Evolutionary conservation across 805 yeast genomes (phyloP).

Genomic region (Metschnikowia corniflorae): DNA sequence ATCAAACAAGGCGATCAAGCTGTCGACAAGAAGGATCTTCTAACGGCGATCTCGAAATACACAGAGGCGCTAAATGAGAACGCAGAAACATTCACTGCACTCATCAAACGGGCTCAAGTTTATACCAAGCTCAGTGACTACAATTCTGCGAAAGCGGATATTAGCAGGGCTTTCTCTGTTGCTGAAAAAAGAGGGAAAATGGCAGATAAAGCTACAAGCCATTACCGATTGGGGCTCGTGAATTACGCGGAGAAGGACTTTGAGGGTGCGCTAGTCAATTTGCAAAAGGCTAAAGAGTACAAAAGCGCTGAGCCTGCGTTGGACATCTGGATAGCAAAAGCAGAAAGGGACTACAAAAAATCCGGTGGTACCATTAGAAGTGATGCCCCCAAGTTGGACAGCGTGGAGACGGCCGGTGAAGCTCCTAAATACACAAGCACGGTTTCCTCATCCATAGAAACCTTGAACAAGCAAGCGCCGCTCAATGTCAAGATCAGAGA

Average conservation of each 20-base stretch:
- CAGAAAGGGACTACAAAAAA: constrained; percentile 28
- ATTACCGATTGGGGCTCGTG: constrained; percentile 47
- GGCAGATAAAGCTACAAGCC: constrained; percentile 43
- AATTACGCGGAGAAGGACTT: constrained; percentile 43
- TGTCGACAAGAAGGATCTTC: constrained; percentile 33
- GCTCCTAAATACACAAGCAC: background rate
- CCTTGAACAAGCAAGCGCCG: constrained; percentile 40
- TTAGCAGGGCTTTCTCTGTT: constrained; percentile 41
- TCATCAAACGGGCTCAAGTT: constrained; percentile 47
- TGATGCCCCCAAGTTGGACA: background rate
- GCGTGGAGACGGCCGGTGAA: background rate
- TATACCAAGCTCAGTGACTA: constrained; percentile 45
- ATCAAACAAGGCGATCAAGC: constrained; percentile 35
- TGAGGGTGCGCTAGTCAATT: constrained; percentile 37
- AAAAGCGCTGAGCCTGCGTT: constrained; percentile 46
- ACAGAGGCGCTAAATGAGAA: constrained; percentile 39
- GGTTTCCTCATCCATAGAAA: constrained; percentile 26
- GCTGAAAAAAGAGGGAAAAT: constrained; percentile 48
- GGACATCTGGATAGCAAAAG: constrained; percentile 45
- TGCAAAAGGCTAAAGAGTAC: constrained; percentile 40
- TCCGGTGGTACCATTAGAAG: background rate
- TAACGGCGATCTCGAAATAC: constrained; percentile 41
- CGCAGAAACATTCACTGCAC: constrained; percentile 46
- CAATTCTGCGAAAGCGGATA: constrained; percentile 46
- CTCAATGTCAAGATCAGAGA: constrained; percentile 34